Evolutionary conservation across 352 stramenopile species (phyloP).

Genomic region (Pythium myriotylum): DNA sequence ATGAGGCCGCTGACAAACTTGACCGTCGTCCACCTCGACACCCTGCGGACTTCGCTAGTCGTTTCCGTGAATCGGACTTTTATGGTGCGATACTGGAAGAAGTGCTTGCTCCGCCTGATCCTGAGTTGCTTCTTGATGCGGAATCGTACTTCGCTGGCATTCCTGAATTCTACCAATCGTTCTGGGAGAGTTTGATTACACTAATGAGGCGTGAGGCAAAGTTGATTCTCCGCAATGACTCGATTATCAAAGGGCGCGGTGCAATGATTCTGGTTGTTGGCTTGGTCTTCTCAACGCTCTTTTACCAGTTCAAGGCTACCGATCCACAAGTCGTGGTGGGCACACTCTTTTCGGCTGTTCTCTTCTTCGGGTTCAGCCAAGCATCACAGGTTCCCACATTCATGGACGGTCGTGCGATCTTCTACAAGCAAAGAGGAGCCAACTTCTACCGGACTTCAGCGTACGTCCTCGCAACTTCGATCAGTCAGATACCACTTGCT

Average conservation of each 20-base stretch:
- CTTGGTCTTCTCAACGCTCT: slow-evolving; percentile 27
- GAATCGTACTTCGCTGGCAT: slow-evolving; percentile 24
- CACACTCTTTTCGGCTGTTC: slow-evolving; percentile 24
- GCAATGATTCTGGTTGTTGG: slow-evolving; percentile 34
- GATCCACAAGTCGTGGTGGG: slow-evolving; percentile 46
- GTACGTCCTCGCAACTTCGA: slow-evolving; percentile 53
- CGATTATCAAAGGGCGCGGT: slow-evolving; percentile 28
- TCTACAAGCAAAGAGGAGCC: slow-evolving; percentile 70
- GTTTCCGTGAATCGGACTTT: slow-evolving; percentile 25
- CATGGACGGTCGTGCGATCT: slow-evolving; percentile 46
- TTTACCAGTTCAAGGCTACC: slow-evolving; percentile 27
- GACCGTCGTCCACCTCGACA: not conserved
- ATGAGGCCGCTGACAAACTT: not conserved
- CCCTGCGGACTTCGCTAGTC: slow-evolving; percentile 23
- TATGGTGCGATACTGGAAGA: slow-evolving; percentile 50
- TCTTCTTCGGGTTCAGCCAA: slow-evolving; percentile 21
- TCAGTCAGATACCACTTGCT: slow-evolving; percentile 43
- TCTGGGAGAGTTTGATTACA: slow-evolving; percentile 16
- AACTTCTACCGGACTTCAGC: slow-evolving; percentile 72
- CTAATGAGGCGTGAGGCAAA: slow-evolving; percentile 42
- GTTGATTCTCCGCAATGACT: slow-evolving; percentile 44
- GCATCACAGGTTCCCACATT: slow-evolving; percentile 65
- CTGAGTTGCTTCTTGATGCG: slow-evolving; percentile 76
- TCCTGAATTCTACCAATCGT: slow-evolving; percentile 18
- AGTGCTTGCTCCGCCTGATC: slow-evolving; percentile 84